Percentiles rank a stretch among this genome's conserved stretches.
phyloP scores from a whole-genome alignment of 2,329 filamentous ascomycete species.

The Calonectria pseudoturangicola region DNA sequence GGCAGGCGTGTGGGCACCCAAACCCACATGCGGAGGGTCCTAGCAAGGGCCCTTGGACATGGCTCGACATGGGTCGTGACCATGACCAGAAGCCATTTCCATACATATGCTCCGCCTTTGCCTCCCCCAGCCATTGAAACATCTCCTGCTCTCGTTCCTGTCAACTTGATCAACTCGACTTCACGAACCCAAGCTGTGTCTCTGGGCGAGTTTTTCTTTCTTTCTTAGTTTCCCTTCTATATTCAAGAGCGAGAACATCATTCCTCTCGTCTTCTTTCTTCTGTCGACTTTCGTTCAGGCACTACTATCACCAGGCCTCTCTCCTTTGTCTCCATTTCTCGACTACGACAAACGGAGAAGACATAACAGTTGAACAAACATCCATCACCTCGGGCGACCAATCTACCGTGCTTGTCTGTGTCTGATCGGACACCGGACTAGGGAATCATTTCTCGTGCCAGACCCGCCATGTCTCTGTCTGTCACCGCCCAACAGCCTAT shows the following conservation, averaged over 20 bases:
- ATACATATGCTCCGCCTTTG: slow-evolving; percentile 36
- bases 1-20: slow-evolving; percentile 33
- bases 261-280: slow-evolving; percentile 10
- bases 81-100: slow-evolving; percentile 29
- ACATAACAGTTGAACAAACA: slow-evolving; percentile 9
- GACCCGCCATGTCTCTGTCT: slow-evolving; percentile 51
- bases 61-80: slow-evolving; percentile 27
- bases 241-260: slow-evolving; percentile 9
- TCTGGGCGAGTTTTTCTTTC: slow-evolving; percentile 18
- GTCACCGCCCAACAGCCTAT: slow-evolving; percentile 46
- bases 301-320: slow-evolving; percentile 12
- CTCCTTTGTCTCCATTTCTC: slow-evolving; percentile 21
- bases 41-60: slow-evolving; percentile 34
- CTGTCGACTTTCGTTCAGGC: slow-evolving; percentile 13
- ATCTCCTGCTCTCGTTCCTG: slow-evolving; percentile 31
- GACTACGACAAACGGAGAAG: slow-evolving; percentile 31
- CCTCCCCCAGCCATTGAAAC: slow-evolving; percentile 32
- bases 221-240: slow-evolving; percentile 1
- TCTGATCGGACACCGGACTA: slow-evolving; percentile 33
- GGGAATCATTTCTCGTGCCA: slow-evolving; percentile 40
- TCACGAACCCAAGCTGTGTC: slow-evolving; percentile 14
- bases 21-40: slow-evolving; percentile 39
- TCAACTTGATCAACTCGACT: slow-evolving; percentile 10
- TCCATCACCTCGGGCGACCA: slow-evolving; percentile 27
- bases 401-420: slow-evolving; percentile 18